A percentile compares a stretch with the other conserved stretches of the same genome.
phyloP scores from a whole-genome alignment of 208 protist species.

The Acanthamoeba castellanii region DNA sequence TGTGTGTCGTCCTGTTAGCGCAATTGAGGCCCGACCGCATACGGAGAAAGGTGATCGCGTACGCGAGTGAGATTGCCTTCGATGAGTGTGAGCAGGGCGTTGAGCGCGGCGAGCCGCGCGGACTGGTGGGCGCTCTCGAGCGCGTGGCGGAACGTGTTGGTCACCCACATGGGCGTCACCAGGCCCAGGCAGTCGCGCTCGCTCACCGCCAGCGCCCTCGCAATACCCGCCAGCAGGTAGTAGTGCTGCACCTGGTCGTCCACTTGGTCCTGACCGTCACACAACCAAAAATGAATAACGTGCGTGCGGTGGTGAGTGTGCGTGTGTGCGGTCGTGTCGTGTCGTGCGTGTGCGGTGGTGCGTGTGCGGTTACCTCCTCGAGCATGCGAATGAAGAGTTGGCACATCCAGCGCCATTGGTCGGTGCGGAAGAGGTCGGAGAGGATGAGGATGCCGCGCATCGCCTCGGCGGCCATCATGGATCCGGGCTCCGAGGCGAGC shows the following conservation, averaged over 20 bases:
- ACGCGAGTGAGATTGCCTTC: background rate
- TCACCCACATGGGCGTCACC: background rate
- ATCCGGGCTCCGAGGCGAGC: background rate
- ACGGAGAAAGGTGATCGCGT: background rate
- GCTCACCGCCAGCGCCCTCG: slow-evolving; percentile 4
- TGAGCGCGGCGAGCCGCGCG: slow-evolving; percentile 11
- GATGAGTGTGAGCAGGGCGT: slow-evolving; percentile 14
- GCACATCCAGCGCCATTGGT: slow-evolving; percentile 58
- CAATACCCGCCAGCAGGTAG: background rate
- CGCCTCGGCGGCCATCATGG: background rate
- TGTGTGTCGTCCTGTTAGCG: background rate
- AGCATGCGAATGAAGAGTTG: slow-evolving; percentile 54
- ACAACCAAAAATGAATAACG: background rate
- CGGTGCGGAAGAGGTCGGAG: slow-evolving; percentile 20
- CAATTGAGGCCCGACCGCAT: no score
- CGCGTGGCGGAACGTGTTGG: slow-evolving; percentile 51
- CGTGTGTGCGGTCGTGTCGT: background rate
- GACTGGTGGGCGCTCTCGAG: slow-evolving; percentile 23
- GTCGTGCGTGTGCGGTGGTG: background rate
- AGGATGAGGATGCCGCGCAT: slow-evolving; percentile 42
- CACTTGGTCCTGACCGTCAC: background rate
- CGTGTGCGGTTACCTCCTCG: background rate
- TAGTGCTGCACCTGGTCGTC: slow-evolving; percentile 25
- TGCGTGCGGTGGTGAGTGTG: background rate
- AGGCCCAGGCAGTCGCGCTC: slow-evolving; percentile 17